A percentile compares a stretch with the other conserved stretches of the same genome.
Evolutionary conservation across 441 rosid genomes (phyloP).

Genomic region (Isatis lusitanica): DNA sequence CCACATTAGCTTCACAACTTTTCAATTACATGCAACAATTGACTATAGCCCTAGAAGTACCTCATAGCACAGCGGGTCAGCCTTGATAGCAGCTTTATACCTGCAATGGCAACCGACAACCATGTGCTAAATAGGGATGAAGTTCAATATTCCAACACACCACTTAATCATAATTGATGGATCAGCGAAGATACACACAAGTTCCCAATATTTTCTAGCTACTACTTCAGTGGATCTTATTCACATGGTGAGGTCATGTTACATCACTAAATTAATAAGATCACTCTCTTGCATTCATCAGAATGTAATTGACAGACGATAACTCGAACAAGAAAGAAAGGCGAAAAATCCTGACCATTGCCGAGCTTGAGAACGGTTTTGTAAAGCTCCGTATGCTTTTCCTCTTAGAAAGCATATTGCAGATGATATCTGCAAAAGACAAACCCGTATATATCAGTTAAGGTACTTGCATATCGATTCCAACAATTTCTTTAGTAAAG

Average conservation of each 20-base stretch:
- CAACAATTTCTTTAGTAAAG: neutral
- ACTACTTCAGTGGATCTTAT: neutral
- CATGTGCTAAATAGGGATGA: neutral
- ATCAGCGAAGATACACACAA: neutral
- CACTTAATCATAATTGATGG: neutral
- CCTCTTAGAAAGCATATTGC: conserved; percentile 94
- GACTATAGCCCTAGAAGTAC: conserved; percentile 43
- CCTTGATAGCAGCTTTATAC: conserved; percentile 95
- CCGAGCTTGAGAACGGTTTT: conserved; percentile 87
- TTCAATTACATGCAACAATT: conserved; percentile 12
- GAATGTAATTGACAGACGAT: neutral
- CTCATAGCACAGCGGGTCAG: conserved; percentile 96
- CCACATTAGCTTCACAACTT: conserved; percentile 5
- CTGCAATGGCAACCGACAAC: conserved; percentile 38
- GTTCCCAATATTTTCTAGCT: neutral
- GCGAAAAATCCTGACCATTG: conserved; percentile 51
- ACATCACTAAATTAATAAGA: neutral
- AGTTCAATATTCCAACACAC: neutral
- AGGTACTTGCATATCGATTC: neutral
- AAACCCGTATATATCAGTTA: neutral
- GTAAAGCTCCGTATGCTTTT: conserved; percentile 86
- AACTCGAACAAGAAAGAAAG: neutral
- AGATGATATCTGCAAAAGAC: conserved; percentile 60
- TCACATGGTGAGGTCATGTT: neutral
- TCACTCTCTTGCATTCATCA: neutral